Evolutionary conservation across 345 rosid genomes (phyloP).

Genomic region (Gossypium turneri): DNA sequence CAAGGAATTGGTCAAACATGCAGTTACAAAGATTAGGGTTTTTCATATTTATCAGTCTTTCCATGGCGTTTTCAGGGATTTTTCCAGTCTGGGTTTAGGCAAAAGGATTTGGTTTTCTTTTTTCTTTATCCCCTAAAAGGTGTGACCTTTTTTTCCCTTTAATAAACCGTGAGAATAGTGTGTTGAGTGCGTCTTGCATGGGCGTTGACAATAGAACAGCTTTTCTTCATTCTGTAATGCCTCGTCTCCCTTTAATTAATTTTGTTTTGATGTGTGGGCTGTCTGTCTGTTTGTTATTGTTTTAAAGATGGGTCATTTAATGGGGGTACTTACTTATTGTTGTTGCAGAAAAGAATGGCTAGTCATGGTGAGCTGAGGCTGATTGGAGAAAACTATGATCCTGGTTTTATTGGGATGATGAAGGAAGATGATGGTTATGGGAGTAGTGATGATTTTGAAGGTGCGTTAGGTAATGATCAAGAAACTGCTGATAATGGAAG

Average conservation of each 20-base stretch:
- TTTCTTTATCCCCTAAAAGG: too few relatives aligned
- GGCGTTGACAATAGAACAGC: not conserved
- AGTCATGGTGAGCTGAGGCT: conserved; percentile 34
- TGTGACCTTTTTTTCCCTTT: too few relatives aligned
- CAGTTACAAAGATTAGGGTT: conserved; percentile 22
- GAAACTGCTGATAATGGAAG: conserved; percentile 34
- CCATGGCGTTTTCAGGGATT: conserved; percentile 1
- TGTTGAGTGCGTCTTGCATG: too few relatives aligned
- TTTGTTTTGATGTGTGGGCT: conserved; percentile 4
- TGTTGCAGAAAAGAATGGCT: conserved; percentile 47
- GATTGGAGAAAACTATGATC: conserved; percentile 45
- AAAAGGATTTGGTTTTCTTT: too few relatives aligned
- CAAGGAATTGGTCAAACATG: conserved; percentile 34
- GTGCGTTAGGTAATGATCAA: conserved; percentile 52
- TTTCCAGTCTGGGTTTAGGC: not conserved
- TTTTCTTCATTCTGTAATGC: conserved; percentile 13
- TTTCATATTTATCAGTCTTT: conserved; percentile 9
- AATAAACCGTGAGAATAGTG: too few relatives aligned
- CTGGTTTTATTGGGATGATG: conserved; percentile 24
- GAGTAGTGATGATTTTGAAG: conserved; percentile 59
- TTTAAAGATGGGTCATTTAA: conserved; percentile 12
- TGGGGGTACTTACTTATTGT: not conserved
- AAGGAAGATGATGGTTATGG: conserved; percentile 50
- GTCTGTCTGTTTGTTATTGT: not conserved
- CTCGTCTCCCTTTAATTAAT: conserved; percentile 24